Evolutionary conservation across 805 yeast species (phyloP).

Genomic region (Pichia cephalocereana): DNA sequence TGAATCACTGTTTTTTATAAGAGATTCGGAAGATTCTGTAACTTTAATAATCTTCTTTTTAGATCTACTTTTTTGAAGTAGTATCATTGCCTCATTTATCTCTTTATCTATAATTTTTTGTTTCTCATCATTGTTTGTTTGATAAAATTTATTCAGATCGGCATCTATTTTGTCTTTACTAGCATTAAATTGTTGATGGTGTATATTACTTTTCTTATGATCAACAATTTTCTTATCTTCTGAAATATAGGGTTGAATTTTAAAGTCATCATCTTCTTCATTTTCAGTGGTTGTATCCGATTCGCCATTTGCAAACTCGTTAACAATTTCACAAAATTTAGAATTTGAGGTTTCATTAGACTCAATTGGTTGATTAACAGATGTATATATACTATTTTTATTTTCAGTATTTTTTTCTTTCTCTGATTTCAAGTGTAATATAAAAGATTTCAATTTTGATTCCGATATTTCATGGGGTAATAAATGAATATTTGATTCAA

Average conservation of each 20-base stretch:
- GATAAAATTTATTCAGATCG: neutral
- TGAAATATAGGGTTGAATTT: neutral
- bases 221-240: neutral
- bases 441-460: neutral
- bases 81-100: slow-evolving; percentile 4
- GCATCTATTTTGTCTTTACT: neutral
- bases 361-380: slow-evolving; percentile 1
- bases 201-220: too few species aligned
- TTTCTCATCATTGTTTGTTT: neutral
- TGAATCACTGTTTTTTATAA: too few species aligned
- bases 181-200: neutral
- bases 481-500: neutral
- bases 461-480: neutral
- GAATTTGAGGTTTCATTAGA: neutral
- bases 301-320: neutral
- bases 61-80: neutral
- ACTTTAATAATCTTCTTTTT: neutral
- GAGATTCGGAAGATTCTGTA: too few species aligned
- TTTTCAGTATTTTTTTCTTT: neutral
- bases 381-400: neutral
- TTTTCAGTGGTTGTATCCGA: neutral
- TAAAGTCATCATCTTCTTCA: neutral
- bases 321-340: neutral
- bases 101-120: slow-evolving; percentile 4
- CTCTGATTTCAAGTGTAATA: neutral